Percentiles rank a stretch among this genome's conserved stretches.
Evolutionary conservation across 306 rosid species (phyloP).

Genomic region (Cercis canadensis): DNA sequence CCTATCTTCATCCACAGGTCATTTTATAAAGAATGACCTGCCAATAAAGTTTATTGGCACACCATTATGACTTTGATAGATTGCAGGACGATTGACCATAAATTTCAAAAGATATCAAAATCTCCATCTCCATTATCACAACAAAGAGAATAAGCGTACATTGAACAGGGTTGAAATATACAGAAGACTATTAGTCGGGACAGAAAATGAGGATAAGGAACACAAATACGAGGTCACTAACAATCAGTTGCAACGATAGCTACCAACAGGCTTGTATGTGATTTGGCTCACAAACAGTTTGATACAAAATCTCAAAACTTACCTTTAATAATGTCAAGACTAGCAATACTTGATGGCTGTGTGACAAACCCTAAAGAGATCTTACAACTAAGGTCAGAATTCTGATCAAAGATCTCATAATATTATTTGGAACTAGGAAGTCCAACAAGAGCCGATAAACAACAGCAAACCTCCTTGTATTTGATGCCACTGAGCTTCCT

Average conservation of each 20-base stretch:
- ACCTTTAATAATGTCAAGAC: no score
- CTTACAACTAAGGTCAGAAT: neutral
- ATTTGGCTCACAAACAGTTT: constrained; percentile 22
- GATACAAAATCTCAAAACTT: neutral
- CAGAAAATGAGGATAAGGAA: neutral
- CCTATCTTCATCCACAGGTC: constrained; percentile 24
- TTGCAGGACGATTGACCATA: neutral
- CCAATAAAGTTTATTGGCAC: constrained; percentile 19
- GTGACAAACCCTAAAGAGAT: constrained; percentile 19
- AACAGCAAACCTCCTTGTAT: constrained; percentile 26
- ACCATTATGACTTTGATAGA: neutral
- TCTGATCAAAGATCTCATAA: constrained; percentile 18
- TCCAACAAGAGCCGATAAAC: constrained; percentile 17
- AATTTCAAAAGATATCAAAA: constrained; percentile 9
- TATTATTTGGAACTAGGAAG: constrained; percentile 6
- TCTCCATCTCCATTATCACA: neutral
- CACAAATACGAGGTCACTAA: neutral
- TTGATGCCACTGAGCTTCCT: constrained; percentile 31
- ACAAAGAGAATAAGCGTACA: neutral
- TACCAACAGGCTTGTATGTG: constrained; percentile 1
- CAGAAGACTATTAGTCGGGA: neutral
- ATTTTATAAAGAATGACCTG: constrained; percentile 27
- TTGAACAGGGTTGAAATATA: neutral
- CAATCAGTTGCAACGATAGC: constrained; percentile 25
- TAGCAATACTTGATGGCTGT: neutral